Base-by-base conservation (phyloP, 345 rosid species). In the Populus nigra region DNA sequence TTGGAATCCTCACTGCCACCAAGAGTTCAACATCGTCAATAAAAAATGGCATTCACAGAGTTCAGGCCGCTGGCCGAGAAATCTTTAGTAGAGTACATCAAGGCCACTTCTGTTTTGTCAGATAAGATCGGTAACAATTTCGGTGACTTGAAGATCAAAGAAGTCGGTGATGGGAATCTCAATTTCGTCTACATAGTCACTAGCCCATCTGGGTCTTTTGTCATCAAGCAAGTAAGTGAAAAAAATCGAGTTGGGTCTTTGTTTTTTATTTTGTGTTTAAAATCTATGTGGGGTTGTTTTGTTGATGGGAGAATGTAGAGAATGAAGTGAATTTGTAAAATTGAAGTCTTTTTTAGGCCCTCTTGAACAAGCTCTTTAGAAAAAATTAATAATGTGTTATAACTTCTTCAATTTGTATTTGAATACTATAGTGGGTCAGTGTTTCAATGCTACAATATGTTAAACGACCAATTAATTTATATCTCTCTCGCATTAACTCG, bases 91-190 rank as follows among this genome's bases (percentile, higher is more conserved):
- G 98, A 93, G 12, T 93, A 96, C 89, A 87, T 96, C 7, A 88
- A 84, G 84, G 83, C 89, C 13, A 96, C 92, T 4, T 96, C 98
- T 67, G 80, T 89, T 72, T 85, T 96, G 74, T 89, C 94, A 20
- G 88, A 92, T 20, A 89, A 79, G 85, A 69, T 93, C 31, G 92
- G 90, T 7, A 79, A 84, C 79, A 85, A 80, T 63, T 87, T 68
- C 80, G 95, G 90, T 17, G 91, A 86, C 77, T 83, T 93, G 86
- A 76, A 85, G 68, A 88, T 92, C 72, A 88, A 86, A 78, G 99
- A 96, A 88, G 97, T 96, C 35, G 99, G 99, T 70, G 99, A 96
- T 82, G 99, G 99, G 69, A 96, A 96, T 71, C 92, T 96, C 78
- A 96, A 93, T 76, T 96, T 88, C 82, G 98, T 93, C 76, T 92